Base-by-base conservation (phyloP, 305 asterid genomes). In the Fraxinus ornus region DNA sequence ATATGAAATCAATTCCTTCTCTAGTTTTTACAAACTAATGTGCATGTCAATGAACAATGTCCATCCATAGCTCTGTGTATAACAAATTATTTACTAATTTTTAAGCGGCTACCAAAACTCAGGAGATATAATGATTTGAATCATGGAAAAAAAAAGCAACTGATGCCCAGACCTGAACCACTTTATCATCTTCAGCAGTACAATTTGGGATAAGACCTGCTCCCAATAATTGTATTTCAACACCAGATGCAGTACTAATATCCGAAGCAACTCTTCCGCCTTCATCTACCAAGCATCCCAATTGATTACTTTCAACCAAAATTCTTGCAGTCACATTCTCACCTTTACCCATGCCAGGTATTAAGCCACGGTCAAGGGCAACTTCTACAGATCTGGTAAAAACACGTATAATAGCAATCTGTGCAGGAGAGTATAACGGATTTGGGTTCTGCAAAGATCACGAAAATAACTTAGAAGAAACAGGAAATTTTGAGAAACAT, bases 341-440 rank as follows among this genome's bases (percentile, higher is more conserved):
- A 44, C 84, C 84, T 64, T 49, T 84, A 78, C 79, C 84, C 49
- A 73, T 57, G 79, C 87, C 78, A 13, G 77, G 37, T 74, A 84
- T 49, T 32, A 81, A 30, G 71, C 89, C 85, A 19, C 82, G 83
- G 79, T 79, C 81, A 79, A 84, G 47, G 83, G 78, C 78, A 86
- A 86, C 91, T 84, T 91, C 92, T 28, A 90, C 70, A 76, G 84
- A 83, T 85, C 89, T 88, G 70, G 90, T 81, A 81, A 91, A 90
- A 85, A 90, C 93, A 74, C 88, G 90, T 62, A 88, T 79, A 22
- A 77, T 66, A 80, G 93, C 95, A 60, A 83, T 83, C 88, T 88
- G 95, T 77, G 93, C 92, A 86, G 92, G 86, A 64, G 92, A 89
- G 85, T 74, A 78, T 75, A 83, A 79, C 17, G 87, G 88, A 55